phyloP scores from a whole-genome alignment of 1,139 yeast genomes.

The Candida tetrigidarum region DNA sequence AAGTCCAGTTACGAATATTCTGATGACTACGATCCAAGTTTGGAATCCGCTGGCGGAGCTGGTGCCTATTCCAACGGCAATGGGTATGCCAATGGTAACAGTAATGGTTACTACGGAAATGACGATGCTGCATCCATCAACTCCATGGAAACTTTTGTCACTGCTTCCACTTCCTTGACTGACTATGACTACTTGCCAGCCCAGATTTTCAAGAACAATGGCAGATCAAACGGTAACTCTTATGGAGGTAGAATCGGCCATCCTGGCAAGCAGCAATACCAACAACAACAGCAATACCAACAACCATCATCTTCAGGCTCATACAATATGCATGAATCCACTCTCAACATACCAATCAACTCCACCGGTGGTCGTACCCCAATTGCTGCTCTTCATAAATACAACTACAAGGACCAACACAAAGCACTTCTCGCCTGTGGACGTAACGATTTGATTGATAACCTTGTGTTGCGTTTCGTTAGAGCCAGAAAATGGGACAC shows the following conservation, averaged over 20 bases:
- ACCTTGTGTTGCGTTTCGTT: conserved; percentile 37
- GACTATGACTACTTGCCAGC: conserved; percentile 24
- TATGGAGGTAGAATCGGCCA: conserved; percentile 18
- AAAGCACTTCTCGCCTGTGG: conserved; percentile 22
- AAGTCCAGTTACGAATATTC: conserved; percentile 28
- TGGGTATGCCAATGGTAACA: conserved; percentile 18
- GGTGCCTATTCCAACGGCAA: conserved; percentile 8
- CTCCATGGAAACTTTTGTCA: conserved; percentile 41
- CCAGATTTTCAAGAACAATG: conserved; percentile 13
- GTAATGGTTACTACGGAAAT: conserved; percentile 17
- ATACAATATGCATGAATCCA: conserved; percentile 10
- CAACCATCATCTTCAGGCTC: conserved; percentile 14
- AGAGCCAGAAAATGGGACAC: conserved; percentile 49
- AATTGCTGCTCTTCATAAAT: conserved; percentile 25
- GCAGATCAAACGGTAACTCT: conserved; percentile 13
- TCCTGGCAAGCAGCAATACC: conserved; percentile 12
- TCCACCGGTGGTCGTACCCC: conserved; percentile 24
- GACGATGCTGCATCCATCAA: conserved; percentile 27
- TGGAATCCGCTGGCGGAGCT: conserved; percentile 8
- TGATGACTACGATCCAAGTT: conserved; percentile 23
- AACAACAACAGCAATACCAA: conserved; percentile 8
- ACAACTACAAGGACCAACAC: conserved; percentile 32
- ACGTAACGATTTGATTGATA: conserved; percentile 42
- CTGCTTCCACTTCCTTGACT: conserved; percentile 39
- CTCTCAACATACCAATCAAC: conserved; percentile 11